Conservation (phyloP, 208 protist genomes). For the Wallacemonas sp. region DNA sequence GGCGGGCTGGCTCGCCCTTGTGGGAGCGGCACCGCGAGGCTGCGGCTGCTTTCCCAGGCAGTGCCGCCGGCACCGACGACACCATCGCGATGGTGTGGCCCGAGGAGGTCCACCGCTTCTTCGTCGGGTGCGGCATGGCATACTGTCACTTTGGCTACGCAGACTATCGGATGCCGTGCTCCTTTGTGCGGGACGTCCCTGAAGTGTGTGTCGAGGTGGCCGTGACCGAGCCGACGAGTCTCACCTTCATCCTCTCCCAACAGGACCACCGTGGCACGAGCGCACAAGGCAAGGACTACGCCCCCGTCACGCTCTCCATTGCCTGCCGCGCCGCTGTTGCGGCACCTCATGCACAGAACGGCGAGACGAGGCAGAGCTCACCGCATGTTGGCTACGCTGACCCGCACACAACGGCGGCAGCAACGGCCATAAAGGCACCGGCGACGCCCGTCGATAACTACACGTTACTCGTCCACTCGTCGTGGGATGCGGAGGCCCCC, state of each 20-base stretch:
- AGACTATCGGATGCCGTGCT: constrained; percentile 59
- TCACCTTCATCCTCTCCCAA: constrained; percentile 56
- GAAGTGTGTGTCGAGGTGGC: constrained; percentile 45
- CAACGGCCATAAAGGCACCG: not conserved
- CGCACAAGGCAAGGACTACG: constrained; percentile 38
- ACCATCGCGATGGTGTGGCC: constrained; percentile 51
- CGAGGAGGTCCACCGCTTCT: constrained; percentile 47
- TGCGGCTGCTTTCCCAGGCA: constrained; percentile 28
- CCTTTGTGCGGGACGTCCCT: constrained; percentile 33
- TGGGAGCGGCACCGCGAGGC: constrained; percentile 53
- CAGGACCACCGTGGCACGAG: constrained; percentile 40
- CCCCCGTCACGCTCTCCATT: constrained; percentile 53
- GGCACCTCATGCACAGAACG: too few relatives aligned
- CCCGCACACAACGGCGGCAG: not conserved
- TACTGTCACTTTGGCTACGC: constrained; percentile 39
- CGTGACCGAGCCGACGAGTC: constrained; percentile 38
- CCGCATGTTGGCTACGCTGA: not conserved
- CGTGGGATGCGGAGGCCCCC: constrained; percentile 38
- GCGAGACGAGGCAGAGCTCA: not conserved
- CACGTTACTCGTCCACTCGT: constrained; percentile 31
- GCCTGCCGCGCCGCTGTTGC: constrained; percentile 19
- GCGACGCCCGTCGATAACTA: constrained; percentile 17
- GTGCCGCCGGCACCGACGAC: constrained; percentile 36
- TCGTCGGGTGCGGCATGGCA: constrained; percentile 54
- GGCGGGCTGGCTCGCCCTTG: constrained; percentile 35